Evolutionary conservation across 169 alveolate genomes (phyloP).

Genomic region (Fabrea salina): DNA sequence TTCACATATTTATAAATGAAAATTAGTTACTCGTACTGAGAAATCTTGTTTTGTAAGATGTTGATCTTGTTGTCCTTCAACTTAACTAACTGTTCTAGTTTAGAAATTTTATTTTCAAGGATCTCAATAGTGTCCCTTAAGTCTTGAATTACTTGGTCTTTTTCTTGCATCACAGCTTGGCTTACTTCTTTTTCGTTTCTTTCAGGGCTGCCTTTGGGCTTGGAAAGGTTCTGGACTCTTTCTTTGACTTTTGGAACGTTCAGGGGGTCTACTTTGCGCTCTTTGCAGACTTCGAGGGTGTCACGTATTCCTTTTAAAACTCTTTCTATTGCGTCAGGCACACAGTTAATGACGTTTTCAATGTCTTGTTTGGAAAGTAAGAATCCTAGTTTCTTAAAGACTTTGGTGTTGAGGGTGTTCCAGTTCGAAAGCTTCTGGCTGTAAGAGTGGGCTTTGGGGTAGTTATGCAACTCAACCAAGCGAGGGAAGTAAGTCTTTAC

Average conservation of each 20-base stretch:
- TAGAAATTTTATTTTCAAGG: constrained; percentile 56
- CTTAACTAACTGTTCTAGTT: constrained; percentile 55
- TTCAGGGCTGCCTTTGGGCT: background rate
- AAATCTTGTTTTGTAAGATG: constrained; percentile 42
- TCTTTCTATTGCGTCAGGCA: constrained; percentile 75
- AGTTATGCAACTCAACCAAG: constrained; percentile 78
- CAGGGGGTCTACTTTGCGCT: background rate
- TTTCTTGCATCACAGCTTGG: constrained; percentile 17
- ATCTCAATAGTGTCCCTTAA: constrained; percentile 65
- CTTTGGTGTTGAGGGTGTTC: constrained; percentile 81
- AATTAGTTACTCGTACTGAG: too few relatives aligned
- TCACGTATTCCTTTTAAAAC: constrained; percentile 53
- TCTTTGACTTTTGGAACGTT: background rate
- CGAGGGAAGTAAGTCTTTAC: constrained; percentile 73
- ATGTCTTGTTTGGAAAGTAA: constrained; percentile 63
- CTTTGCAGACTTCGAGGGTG: constrained; percentile 41
- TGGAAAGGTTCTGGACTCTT: background rate
- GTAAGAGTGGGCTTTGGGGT: constrained; percentile 70
- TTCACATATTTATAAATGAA: too few relatives aligned
- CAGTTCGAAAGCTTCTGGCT: constrained; percentile 72
- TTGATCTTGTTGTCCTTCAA: constrained; percentile 55
- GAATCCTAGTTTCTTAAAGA: constrained; percentile 76
- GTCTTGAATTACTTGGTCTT: constrained; percentile 52
- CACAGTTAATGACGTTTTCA: constrained; percentile 58
- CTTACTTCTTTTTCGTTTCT: background rate